Base-by-base conservation (phyloP, 2,329 filamentous ascomycete species). In the Beauveria rudraprayagi region DNA sequence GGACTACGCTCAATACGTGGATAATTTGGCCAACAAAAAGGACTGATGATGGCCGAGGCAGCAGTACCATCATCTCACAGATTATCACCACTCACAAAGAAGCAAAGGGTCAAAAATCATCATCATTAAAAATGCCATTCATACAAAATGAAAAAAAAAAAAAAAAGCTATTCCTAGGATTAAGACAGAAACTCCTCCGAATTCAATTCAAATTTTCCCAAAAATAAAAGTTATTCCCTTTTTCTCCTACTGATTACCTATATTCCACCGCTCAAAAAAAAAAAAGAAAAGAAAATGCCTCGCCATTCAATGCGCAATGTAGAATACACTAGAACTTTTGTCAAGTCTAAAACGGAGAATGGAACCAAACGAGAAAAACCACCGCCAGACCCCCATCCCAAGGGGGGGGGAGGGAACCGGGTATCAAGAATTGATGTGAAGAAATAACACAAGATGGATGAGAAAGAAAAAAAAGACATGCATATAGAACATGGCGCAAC, bases 391-490 rank as follows among this genome's bases (percentile, higher is more conserved):
- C 52, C 17, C 17, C 37, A 14, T 37, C 9, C 19, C 26, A 5
- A 30, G 9, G 5, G 14, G 16, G 16, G 3, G n/a, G 30, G 14
- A 8, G 22, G 3, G n/a, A 22, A 28, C 30, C 40, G 19, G 30
- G 56, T 58, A 48, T 48, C 58, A 47, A 37, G 22, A 55, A 52
- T 48, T 41, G n/a, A 55, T 52, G 24, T 40, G 28, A 19, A 59
- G 3, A 41, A 43, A 43, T 22, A 1, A 30, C 8, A 34, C 6
- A 50, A 17, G 14, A 40, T 47, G 7, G 7, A 30, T 30, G 10
- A 17, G 46, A 5, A 11, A 44, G 17, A 17, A 37, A 9, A n/a
- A 8, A 8, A 22, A 17, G 4, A 37, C 34, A 43, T 2, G 9
- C 17, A 19, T 30, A 24, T 28, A n/a, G 3, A n/a, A 50, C 6